Evolutionary conservation across 2,329 filamentous ascomycete genomes (phyloP).

Genomic region (Penicillium thymicola): DNA sequence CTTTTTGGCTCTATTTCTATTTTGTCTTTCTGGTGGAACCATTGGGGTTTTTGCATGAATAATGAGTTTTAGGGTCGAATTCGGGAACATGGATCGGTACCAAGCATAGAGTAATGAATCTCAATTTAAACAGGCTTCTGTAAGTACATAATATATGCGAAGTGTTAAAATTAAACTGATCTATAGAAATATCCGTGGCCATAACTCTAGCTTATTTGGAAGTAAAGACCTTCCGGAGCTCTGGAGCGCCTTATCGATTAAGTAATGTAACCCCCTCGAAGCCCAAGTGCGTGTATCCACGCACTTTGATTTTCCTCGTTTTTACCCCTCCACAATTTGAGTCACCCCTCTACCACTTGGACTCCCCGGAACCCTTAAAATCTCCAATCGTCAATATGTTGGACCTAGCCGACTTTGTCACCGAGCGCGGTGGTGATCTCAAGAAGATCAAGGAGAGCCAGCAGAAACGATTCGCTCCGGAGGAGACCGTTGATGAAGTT

Average conservation of each 20-base stretch:
- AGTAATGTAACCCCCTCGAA: constrained; percentile 18
- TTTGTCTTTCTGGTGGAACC: constrained; percentile 15
- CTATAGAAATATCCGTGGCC: neutral
- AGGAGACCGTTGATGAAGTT: constrained; percentile 85
- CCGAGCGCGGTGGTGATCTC: constrained; percentile 85
- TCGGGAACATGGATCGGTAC: constrained; percentile 17
- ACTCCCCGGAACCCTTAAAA: constrained; percentile 1
- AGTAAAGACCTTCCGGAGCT: neutral
- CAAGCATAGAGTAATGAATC: constrained; percentile 26
- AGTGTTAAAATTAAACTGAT: neutral
- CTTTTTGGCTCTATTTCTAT: constrained; percentile 4
- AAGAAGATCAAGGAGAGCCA: constrained; percentile 91
- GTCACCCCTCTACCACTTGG: constrained; percentile 14
- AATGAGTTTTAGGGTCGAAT: constrained; percentile 14
- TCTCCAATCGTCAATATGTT: constrained; percentile 54
- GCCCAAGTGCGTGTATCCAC: constrained; percentile 2
- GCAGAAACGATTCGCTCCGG: constrained; percentile 72
- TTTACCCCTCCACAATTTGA: constrained; percentile 29
- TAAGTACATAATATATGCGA: no score
- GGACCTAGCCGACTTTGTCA: constrained; percentile 74
- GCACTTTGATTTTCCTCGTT: constrained; percentile 15
- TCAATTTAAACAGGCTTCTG: neutral
- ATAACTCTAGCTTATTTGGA: neutral
- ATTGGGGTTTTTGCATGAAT: constrained; percentile 21
- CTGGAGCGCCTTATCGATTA: constrained; percentile 12